phyloP scores from a whole-genome alignment of 495 filamentous ascomycete species.

The Lentithecium fluviatile region DNA sequence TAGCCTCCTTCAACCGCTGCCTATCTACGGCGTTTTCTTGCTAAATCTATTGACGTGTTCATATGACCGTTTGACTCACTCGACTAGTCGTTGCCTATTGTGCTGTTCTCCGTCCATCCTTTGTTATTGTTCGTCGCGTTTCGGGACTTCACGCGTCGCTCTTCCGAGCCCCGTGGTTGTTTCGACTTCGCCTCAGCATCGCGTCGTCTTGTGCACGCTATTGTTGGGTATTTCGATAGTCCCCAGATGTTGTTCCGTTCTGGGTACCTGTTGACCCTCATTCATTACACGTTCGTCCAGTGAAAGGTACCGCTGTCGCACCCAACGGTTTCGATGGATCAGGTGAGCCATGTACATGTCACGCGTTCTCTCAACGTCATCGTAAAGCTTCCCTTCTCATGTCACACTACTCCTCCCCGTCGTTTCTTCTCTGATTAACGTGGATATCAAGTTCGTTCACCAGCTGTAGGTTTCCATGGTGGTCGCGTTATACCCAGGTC shows the following conservation, averaged over 20 bases:
- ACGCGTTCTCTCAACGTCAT: too few relatives aligned
- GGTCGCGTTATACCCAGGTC: too few relatives aligned
- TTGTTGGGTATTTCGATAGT: not conserved
- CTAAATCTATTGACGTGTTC: not conserved
- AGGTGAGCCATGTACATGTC: too few relatives aligned
- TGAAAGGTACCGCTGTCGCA: too few relatives aligned
- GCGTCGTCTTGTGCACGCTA: constrained; percentile 1
- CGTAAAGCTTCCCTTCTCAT: too few relatives aligned
- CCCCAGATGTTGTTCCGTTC: not conserved
- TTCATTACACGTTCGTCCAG: too few relatives aligned
- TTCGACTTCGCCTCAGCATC: constrained; percentile 24
- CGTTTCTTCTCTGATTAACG: too few relatives aligned
- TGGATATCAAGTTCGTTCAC: too few relatives aligned
- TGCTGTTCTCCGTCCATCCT: not conserved
- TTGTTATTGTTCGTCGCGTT: constrained; percentile 6
- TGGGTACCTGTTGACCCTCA: not conserved
- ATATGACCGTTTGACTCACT: not conserved
- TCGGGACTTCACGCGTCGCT: constrained; percentile 12
- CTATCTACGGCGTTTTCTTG: not conserved
- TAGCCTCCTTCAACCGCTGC: not conserved
- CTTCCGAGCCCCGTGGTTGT: constrained; percentile 28
- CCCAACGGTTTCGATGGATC: too few relatives aligned
- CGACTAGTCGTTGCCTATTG: not conserved
- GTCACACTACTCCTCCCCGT: too few relatives aligned
- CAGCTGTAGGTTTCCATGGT: too few relatives aligned